Conservation (phyloP, 2,329 filamentous ascomycete genomes). For the Rhinocladiella similis region DNA sequence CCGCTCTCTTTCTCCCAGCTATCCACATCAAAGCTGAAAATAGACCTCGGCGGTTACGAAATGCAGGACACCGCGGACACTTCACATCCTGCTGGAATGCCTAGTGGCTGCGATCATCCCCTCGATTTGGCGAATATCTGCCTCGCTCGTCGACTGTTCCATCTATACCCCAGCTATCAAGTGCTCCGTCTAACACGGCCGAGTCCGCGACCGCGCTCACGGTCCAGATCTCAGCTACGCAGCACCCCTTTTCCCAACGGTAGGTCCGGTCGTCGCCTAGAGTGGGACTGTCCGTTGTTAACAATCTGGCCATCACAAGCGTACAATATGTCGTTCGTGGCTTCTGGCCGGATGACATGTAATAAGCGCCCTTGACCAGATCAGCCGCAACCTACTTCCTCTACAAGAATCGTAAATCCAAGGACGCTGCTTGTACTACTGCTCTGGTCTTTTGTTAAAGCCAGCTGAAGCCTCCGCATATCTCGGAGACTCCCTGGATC, state of each 20-base stretch:
- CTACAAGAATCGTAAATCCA: not conserved
- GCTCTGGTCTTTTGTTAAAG: slow-evolving; percentile 5
- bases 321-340: slow-evolving; percentile 4
- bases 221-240: not conserved
- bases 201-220: not conserved
- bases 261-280: not conserved
- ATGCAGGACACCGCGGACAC: not conserved
- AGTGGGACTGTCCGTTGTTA: not conserved
- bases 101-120: not conserved
- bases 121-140: not conserved
- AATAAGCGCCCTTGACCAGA: slow-evolving; percentile 8
- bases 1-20: not conserved
- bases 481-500: not conserved
- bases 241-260: not conserved
- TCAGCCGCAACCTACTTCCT: slow-evolving; percentile 12
- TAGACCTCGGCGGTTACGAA: slow-evolving; percentile 3
- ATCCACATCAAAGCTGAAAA: slow-evolving; percentile 3
- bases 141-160: not conserved
- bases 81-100: not conserved
- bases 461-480: not conserved
- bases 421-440: slow-evolving; percentile 2
- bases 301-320: not conserved
- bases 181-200: not conserved
- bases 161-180: not conserved
- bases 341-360: slow-evolving; percentile 13